Evolutionary conservation across 306 rosid genomes (phyloP).

Genomic region (Carpinus fangiana): DNA sequence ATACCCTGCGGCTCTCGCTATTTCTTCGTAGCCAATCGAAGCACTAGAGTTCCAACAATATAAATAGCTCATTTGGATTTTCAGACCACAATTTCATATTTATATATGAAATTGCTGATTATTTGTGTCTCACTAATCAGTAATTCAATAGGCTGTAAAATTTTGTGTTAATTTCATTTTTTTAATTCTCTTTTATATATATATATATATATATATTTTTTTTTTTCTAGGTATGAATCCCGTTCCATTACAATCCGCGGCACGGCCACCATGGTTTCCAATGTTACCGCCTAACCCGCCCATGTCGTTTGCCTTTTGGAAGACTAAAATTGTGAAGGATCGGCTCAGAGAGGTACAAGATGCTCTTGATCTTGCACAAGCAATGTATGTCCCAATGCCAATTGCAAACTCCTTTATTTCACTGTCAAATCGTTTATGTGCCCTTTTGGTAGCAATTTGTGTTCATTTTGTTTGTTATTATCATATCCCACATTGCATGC

Average conservation of each 20-base stretch:
- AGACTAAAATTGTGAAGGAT: constrained; percentile 45
- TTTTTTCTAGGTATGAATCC: constrained; percentile 43
- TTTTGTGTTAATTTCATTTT: not conserved
- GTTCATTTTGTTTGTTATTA: constrained; percentile 13
- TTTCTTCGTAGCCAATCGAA: not conserved
- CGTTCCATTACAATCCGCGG: constrained; percentile 39
- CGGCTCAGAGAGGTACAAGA: constrained; percentile 58
- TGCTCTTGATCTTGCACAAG: constrained; percentile 63
- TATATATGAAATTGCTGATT: too few relatives aligned
- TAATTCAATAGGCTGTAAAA: not conserved
- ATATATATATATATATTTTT: too few relatives aligned
- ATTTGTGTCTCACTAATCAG: not conserved
- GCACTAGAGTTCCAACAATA: not conserved
- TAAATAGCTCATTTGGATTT: not conserved
- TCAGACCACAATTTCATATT: not conserved
- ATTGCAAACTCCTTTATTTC: not conserved
- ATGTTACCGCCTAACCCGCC: constrained; percentile 52
- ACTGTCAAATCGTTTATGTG: not conserved
- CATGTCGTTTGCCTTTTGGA: constrained; percentile 66
- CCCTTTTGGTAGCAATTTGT: not conserved
- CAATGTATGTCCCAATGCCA: constrained; percentile 46
- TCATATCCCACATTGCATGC: not conserved
- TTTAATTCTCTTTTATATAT: not conserved
- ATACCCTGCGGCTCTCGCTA: too few relatives aligned
- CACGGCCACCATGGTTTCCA: constrained; percentile 43